Base-by-base conservation (phyloP, 164 flowering plant species). In the Stephania yunnanensis region DNA sequence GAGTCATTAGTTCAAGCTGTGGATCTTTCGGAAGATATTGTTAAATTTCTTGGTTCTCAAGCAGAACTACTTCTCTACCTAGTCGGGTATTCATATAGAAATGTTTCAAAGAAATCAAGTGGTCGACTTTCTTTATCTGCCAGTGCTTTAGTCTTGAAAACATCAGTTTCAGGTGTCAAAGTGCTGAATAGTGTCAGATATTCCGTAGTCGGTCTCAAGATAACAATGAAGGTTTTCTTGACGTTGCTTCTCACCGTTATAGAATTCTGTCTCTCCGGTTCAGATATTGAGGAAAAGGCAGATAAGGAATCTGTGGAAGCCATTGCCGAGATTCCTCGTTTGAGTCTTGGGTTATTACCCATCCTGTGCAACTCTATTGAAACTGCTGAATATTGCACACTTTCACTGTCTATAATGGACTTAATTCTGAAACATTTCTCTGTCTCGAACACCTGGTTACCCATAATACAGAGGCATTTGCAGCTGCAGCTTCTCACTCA, bases 361-460 rank as follows among this genome's bases (percentile, higher is more conserved):
- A 72, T 89, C 76, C 88, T 95, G 31, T 93, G 97, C 81, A 82
- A 81, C 75, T 84, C 78, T 75, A 74, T 83, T 74, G 82, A 83
- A 31, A 79, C 73, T 44, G 71, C 82, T 31, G 92, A 92, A 75
- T 84, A 83, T 75, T 86, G 82, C 71, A 78, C 84, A 73, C 87
- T 95, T 77, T 84, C 96, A 67, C 72, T 93, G 78, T 79, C 92
- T 71, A 71, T 84, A 52, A 80, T 87, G 69, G 95, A 93, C 78
- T 67, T 86, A 9, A 83, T 90, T 80, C 81, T 89, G 48, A 87
- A 80, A 82, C 76, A 80, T 55, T 87, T 87, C 71, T 79, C 85
- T 82, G 82, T 88, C 53, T 84, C 91, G 17, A 76, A 72, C 42
- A 85, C 95, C 13, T 93, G 99, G 99, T 84, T 92, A 75, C 98